Base-by-base conservation (phyloP, 306 rosid genomes). In the Malus orientalis region DNA sequence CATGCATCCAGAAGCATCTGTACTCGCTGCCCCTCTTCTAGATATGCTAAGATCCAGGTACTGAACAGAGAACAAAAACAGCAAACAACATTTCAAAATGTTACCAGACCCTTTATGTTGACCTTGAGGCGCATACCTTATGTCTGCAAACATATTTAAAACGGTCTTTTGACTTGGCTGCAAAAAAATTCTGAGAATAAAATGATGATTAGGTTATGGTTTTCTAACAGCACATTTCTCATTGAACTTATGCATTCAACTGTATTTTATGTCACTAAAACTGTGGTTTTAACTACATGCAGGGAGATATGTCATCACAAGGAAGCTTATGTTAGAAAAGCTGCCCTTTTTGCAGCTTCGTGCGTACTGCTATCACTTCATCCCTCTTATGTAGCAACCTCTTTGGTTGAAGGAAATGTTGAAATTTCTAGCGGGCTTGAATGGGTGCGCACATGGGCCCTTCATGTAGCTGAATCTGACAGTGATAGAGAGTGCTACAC, bases 1-100 rank as follows among this genome's bases (percentile, higher is more conserved):
- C 82, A 86, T 90, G 93, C 97, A 95, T 86, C 98, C 97, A 6
- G 98, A 95, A 85, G 97, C 97, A 25, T 88, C 92, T 71, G 88
- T 88, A 19, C 71, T 95, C 69, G 97, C 97, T 61, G 85, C 92
- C 63, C 80, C 86, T 64, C 92, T 95, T 84, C 87, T 95, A 32
- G 95, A 90, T 86, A 86, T 95, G 96, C 86, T 95, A 67, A 83
- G 86, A 80, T 77, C 90, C 85, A 92, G 98, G 98, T 95, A 92
- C 77, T 67, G 45, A 42, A 42, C 45, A 9, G 12, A 42, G 10
- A 38, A 38, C 42, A 42, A 42, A 42, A 9, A 3, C 45, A 42
- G 45, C 45, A 8, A 2, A 42, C 45, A 0, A 42, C 12, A 8
- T 42, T 42, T 42, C 45, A 42, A 42, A 42, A 9, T 42, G 45